Conservation (phyloP, 306 rosid species). For the Neltuma alba region DNA sequence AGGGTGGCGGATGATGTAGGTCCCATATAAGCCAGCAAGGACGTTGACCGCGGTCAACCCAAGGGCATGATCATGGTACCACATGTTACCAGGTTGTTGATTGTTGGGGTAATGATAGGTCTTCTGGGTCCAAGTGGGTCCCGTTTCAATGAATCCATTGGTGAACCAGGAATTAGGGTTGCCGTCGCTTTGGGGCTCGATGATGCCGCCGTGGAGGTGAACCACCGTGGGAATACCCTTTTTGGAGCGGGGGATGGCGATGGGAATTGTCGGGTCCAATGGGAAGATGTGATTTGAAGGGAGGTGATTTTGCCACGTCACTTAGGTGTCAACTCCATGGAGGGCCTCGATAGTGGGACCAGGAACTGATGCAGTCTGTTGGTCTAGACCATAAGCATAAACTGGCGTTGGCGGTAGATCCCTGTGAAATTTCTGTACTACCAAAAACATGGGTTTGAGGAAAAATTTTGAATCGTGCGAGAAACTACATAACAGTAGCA, state of each 20-base stretch:
- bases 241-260: slow-evolving; percentile 38
- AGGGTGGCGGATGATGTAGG: slow-evolving; percentile 66
- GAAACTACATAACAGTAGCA: too few species aligned
- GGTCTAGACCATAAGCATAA: slow-evolving; percentile 61
- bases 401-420: slow-evolving; percentile 70
- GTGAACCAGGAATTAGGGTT: slow-evolving; percentile 74
- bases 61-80: slow-evolving; percentile 89
- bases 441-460: neutral
- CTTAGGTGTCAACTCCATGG: slow-evolving; percentile 50
- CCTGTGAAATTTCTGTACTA: slow-evolving; percentile 65
- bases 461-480: neutral
- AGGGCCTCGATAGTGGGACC: slow-evolving; percentile 85
- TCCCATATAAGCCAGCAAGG: slow-evolving; percentile 66
- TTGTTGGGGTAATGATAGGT: slow-evolving; percentile 59
- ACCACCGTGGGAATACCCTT: slow-evolving; percentile 75
- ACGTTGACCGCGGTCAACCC: slow-evolving; percentile 78
- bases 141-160: slow-evolving; percentile 35
- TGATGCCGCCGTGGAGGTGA: slow-evolving; percentile 81
- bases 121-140: slow-evolving; percentile 55
- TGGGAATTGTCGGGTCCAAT: slow-evolving; percentile 78
- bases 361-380: slow-evolving; percentile 60
- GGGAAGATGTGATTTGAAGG: slow-evolving; percentile 78
- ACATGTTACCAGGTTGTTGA: slow-evolving; percentile 79
- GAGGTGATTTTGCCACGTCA: slow-evolving; percentile 78
- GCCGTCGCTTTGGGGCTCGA: slow-evolving; percentile 74